Conservation (phyloP, 2,329 filamentous ascomycete species). For the Penicillium aurantiogriseum region DNA sequence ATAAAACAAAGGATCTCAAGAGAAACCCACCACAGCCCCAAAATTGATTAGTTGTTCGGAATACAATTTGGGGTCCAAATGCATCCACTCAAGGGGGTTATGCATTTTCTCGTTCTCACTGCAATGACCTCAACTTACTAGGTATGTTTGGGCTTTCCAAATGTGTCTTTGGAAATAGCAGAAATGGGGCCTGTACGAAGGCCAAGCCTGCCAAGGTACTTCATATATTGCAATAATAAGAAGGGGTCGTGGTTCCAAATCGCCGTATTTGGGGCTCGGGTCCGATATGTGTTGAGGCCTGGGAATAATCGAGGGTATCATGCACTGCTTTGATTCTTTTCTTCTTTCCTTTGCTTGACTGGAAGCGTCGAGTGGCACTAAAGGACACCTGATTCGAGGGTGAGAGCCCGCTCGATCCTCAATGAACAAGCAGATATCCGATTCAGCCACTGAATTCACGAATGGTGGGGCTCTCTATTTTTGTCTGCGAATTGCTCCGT, state of each 20-base stretch:
- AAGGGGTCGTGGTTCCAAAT: background rate
- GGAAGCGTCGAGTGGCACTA: background rate
- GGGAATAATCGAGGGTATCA: no score
- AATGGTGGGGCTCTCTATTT: background rate
- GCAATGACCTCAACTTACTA: background rate
- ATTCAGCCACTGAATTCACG: background rate
- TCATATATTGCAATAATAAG: background rate
- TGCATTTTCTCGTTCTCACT: background rate
- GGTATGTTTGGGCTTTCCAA: background rate
- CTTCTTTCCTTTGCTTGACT: background rate
- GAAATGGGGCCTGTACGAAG: background rate
- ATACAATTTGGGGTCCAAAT: conserved; percentile 5
- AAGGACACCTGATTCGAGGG: background rate
- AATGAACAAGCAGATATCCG: background rate
- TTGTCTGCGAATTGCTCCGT: background rate
- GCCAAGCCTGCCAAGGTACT: background rate
- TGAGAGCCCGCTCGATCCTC: background rate
- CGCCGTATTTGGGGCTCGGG: background rate
- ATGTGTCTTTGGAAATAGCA: background rate
- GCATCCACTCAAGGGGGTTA: background rate
- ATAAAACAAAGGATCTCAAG: background rate
- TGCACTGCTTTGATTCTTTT: background rate
- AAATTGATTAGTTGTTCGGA: background rate
- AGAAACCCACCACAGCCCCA: background rate
- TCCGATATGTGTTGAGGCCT: background rate